Evolutionary conservation across 345 rosid species (phyloP).

Genomic region (Cardamine chenopodiifolia): DNA sequence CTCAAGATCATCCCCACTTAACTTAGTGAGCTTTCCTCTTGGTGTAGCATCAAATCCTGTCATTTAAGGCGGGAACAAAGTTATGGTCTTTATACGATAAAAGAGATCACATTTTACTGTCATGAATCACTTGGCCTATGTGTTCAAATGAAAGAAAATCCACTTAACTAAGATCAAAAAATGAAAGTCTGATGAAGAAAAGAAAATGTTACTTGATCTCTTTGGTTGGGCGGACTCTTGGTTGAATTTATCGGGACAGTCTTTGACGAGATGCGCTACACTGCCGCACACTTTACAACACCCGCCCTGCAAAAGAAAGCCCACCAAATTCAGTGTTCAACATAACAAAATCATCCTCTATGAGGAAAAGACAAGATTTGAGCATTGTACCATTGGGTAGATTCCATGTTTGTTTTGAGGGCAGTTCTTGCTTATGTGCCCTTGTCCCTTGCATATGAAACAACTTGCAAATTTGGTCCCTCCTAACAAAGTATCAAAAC

Average conservation of each 20-base stretch:
- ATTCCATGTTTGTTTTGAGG: conserved; percentile 81
- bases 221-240: conserved; percentile 31
- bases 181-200: conserved; percentile 11
- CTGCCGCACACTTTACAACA: conserved; percentile 91
- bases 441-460: conserved; percentile 77
- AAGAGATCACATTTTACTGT: background rate
- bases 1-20: conserved; percentile 86
- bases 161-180: background rate
- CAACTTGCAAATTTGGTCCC: conserved; percentile 90
- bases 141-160: background rate
- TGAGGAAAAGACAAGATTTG: background rate
- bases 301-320: conserved; percentile 65
- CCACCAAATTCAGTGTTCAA: background rate
- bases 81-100: conserved; percentile 3
- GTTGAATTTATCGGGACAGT: conserved; percentile 78
- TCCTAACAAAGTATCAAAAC: conserved; percentile 49
- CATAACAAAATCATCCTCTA: background rate
- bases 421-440: conserved; percentile 93
- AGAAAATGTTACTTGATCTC: conserved; percentile 46
- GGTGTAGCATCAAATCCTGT: conserved; percentile 46
- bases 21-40: conserved; percentile 63
- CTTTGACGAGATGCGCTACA: conserved; percentile 89
- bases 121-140: background rate
- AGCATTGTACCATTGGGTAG: conserved; percentile 81
- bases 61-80: conserved; percentile 38